phyloP scores from a whole-genome alignment of 192 early-diverging fungal genomes.

The Thamnidium elegans region DNA sequence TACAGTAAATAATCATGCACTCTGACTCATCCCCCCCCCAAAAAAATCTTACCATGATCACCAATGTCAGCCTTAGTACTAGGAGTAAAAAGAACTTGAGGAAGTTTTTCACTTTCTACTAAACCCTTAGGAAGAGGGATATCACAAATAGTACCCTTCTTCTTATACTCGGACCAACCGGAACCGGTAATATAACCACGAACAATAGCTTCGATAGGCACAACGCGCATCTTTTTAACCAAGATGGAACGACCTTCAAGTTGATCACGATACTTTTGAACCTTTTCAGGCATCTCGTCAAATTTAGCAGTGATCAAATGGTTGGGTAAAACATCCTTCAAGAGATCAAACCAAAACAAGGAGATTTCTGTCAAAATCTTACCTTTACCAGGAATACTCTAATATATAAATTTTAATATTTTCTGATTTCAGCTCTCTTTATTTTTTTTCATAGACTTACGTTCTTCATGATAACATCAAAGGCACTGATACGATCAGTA shows the following conservation, averaged over 20 bases:
- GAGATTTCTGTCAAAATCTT: constrained; percentile 95
- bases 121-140: constrained; percentile 79
- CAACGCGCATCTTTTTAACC: constrained; percentile 86
- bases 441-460: constrained; percentile 45
- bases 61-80: constrained; percentile 99
- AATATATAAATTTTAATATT: constrained; percentile 12
- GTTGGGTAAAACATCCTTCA: constrained; percentile 89
- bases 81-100: constrained; percentile 87
- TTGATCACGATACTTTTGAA: constrained; percentile 88
- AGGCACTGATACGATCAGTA: constrained; percentile 96
- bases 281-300: constrained; percentile 82
- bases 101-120: constrained; percentile 82
- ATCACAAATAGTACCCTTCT: constrained; percentile 90
- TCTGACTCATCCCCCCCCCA: no score
- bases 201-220: constrained; percentile 97
- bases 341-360: constrained; percentile 92
- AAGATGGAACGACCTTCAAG: constrained; percentile 88
- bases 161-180: constrained; percentile 93
- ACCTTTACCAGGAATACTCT: constrained; percentile 95
- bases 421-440: not conserved
- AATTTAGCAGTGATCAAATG: constrained; percentile 95
- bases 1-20: not conserved
- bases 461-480: constrained; percentile 98
- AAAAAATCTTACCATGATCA: constrained; percentile 72
- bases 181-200: constrained; percentile 96